Evolutionary conservation across 371 early-diverging fungal genomes (phyloP), one percentile per base, ranked within the genome.

Genomic region (Mortierella sp.): DNA sequence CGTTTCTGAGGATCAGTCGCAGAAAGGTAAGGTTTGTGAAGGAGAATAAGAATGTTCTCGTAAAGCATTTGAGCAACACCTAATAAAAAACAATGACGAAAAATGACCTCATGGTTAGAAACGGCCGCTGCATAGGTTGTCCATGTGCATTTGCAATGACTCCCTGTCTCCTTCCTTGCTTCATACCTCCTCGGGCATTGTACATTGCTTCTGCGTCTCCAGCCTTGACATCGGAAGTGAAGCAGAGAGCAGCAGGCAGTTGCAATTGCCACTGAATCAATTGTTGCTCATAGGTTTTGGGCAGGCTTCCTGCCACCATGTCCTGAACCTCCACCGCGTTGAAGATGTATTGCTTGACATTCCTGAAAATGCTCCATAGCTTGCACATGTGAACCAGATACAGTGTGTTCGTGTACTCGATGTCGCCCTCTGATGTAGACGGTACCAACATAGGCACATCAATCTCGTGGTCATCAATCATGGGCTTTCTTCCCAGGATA

Each of bases 261-360:
- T 76, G 66, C 13, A 76, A 56, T 51, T 76, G 78, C 78, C 78
- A 76, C 21, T 76, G 78, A 45, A 76, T 66, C 24, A 76, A 38
- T 45, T 76, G 78, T 41, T 76, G 78, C 28, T 76, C 78, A 48
- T 70, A 76, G 27, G 51, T 65, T 38, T 70, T 76, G 5, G 78
- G 78, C 9, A 76, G 24, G 28, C 71, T 69, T 43, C 78, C 78
- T 2, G 78, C 70, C 0, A 76, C 59, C 76, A 76, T 76, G 3
- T 70, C 78, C 54, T 76, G 78, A 3, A 76, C 78, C 34, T 76
- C 78, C 3, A 21, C 49, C 4, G 63, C 66, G 43, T 76, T 76
- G 45, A 76, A 76, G n/a, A 76, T 39, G 34, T 70, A 76, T 23
- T 61, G 66, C 56, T 76, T 76, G 28, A 76, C 51, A 26, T 69